Conservation (phyloP, 768 basidiomycete genomes). For the Auricularia cornea region DNA sequence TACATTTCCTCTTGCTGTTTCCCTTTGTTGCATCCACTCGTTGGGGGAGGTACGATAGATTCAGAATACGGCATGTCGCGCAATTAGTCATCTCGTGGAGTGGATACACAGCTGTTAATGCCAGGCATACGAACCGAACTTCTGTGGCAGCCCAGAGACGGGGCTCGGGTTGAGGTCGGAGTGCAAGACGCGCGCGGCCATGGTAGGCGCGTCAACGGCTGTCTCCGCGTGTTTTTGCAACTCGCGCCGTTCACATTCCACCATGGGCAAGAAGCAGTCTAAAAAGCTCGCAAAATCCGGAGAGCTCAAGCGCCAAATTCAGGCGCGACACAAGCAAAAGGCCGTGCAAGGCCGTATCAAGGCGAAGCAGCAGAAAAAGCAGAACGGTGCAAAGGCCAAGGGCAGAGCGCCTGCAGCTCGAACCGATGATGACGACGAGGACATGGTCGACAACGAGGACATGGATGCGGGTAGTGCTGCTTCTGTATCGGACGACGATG, state of each 20-base stretch:
- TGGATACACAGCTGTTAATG: too few relatives aligned
- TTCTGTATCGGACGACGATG: not conserved
- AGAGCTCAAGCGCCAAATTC: slow-evolving; percentile 78
- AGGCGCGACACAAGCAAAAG: slow-evolving; percentile 74
- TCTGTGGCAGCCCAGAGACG: too few relatives aligned
- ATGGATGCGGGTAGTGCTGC: slow-evolving; percentile 32
- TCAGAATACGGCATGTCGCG: not conserved
- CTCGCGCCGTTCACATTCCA: not conserved
- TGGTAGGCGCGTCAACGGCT: too few relatives aligned
- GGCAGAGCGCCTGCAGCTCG: slow-evolving; percentile 20
- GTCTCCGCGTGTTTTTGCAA: not conserved
- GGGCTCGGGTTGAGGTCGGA: too few relatives aligned
- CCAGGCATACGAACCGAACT: too few relatives aligned
- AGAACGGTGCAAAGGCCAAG: slow-evolving; percentile 35
- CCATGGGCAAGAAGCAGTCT: slow-evolving; percentile 52
- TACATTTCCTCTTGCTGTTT: not conserved
- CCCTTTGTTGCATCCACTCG: not conserved
- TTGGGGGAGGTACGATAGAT: not conserved
- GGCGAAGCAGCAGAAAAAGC: slow-evolving; percentile 57
- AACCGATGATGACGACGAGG: slow-evolving; percentile 31
- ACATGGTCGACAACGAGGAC: slow-evolving; percentile 29
- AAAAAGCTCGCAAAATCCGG: slow-evolving; percentile 90
- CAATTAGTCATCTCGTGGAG: too few relatives aligned
- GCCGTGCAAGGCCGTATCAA: slow-evolving; percentile 65
- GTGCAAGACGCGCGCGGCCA: too few relatives aligned